Evolutionary conservation across 306 rosid species (phyloP).

Genomic region (Calophaca sinica): DNA sequence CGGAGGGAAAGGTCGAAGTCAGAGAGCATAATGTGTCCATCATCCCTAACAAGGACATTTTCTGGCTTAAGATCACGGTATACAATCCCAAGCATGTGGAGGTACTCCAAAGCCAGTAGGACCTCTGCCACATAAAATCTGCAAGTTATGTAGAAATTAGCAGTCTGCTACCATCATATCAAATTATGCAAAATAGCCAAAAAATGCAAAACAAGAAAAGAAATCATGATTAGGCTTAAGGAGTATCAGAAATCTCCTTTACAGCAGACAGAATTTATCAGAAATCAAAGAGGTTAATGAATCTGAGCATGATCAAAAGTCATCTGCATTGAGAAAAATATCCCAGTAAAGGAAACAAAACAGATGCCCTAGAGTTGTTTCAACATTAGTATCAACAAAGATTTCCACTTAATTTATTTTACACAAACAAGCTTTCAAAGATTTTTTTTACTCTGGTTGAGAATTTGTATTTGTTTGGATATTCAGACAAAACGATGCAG

Average conservation of each 20-base stretch:
- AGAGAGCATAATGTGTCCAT: slow-evolving; percentile 98
- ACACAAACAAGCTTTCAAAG: neutral
- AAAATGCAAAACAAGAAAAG: slow-evolving; percentile 1
- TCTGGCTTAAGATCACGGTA: slow-evolving; percentile 99
- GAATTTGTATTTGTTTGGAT: slow-evolving; percentile 12
- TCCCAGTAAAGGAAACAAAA: slow-evolving; percentile 22
- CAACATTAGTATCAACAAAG: slow-evolving; percentile 20
- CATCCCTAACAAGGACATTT: slow-evolving; percentile 94
- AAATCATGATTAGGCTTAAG: slow-evolving; percentile 23
- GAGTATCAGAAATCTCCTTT: slow-evolving; percentile 4
- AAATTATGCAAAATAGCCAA: neutral
- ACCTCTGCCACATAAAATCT: slow-evolving; percentile 98
- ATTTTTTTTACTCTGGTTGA: slow-evolving; percentile 3
- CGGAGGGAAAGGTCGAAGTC: slow-evolving; percentile 97
- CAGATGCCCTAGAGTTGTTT: slow-evolving; percentile 13
- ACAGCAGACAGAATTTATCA: slow-evolving; percentile 18
- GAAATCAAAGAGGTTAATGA: slow-evolving; percentile 16
- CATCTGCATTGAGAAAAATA: slow-evolving; percentile 3
- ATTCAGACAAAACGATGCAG: neutral
- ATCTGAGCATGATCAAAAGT: slow-evolving; percentile 9
- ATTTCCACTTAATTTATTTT: slow-evolving; percentile 23
- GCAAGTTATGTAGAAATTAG: slow-evolving; percentile 55
- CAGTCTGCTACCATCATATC: slow-evolving; percentile 20
- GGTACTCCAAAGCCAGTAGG: slow-evolving; percentile 86
- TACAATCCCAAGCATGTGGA: slow-evolving; percentile 99